These are phyloP conservation scores for Cryptococcus floricola DNA, from an alignment of 1,284 basidiomycete genomes.

Conservation along the genomic window DNA sequence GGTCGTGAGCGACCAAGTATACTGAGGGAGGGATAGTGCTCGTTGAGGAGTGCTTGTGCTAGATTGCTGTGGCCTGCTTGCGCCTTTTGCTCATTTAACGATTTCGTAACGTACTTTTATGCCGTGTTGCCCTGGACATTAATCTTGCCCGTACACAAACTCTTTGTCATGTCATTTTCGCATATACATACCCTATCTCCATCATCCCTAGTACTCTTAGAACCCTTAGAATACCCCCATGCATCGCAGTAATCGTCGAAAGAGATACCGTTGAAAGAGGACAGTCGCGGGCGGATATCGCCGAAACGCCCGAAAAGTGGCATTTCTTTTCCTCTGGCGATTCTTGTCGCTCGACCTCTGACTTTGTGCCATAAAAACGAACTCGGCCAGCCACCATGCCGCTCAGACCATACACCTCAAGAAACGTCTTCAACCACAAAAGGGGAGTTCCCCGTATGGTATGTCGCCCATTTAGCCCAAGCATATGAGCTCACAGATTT, in stretches of 20 bases:
- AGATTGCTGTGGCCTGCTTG: background rate
- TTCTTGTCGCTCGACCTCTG: background rate
- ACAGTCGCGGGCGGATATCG: background rate
- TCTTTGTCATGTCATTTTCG: background rate
- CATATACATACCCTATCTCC: background rate
- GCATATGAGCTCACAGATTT: background rate
- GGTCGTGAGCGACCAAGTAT: background rate
- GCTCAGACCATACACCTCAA: constrained; percentile 8
- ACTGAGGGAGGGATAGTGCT: background rate
- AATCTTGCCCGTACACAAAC: too few species aligned
- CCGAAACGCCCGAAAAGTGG: constrained; percentile 1
- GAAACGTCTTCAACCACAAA: constrained; percentile 39
- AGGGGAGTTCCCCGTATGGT: constrained; percentile 48
- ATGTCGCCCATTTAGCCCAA: constrained; percentile 11
- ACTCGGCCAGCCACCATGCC: constrained; percentile 6
- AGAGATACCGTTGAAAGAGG: too few species aligned
- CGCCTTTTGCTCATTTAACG: background rate
- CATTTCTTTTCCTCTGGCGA: background rate
- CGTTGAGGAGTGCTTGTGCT: background rate
- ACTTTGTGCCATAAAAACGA: background rate
- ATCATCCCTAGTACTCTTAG: background rate
- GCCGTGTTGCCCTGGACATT: background rate
- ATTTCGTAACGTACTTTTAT: background rate
- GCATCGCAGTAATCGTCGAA: background rate
- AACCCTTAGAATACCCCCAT: background rate